Evolutionary conservation across 805 yeast species (phyloP).

Genomic region (Wickerhamiella lipophila): DNA sequence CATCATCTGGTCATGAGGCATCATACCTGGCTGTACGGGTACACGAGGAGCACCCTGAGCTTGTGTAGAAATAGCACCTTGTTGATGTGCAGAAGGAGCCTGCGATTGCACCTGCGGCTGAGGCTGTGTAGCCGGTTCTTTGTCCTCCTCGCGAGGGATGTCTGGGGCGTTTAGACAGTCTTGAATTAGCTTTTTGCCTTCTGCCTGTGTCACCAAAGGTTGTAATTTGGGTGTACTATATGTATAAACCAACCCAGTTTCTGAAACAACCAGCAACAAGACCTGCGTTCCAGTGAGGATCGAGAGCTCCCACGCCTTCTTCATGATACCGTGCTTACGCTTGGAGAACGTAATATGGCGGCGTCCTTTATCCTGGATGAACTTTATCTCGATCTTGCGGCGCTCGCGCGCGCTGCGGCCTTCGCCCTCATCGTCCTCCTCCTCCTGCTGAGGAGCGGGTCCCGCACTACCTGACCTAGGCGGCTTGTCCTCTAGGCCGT

Average conservation of each 20-base stretch:
- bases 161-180: constrained; percentile 97
- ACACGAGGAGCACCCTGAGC: constrained; percentile 6
- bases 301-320: constrained; percentile 95
- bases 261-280: constrained; percentile 82
- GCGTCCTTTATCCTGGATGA: constrained; percentile 93
- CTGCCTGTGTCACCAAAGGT: constrained; percentile 93
- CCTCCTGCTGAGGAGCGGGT: constrained; percentile 1
- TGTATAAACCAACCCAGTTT: constrained; percentile 96
- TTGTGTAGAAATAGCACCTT: constrained; percentile 7
- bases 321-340: constrained; percentile 98
- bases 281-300: constrained; percentile 98
- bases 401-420: constrained; percentile 39
- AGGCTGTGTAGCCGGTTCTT: constrained; percentile 31
- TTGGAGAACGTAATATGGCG: constrained; percentile 96
- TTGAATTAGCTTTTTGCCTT: constrained; percentile 92
- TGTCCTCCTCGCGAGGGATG: constrained; percentile 37
- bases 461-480: constrained; percentile 1
- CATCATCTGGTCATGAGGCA: constrained; percentile 8
- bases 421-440: constrained; percentile 37
- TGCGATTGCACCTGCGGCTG: not conserved
- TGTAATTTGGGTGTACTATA: constrained; percentile 98
- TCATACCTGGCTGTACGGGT: constrained; percentile 1
- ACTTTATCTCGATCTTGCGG: constrained; percentile 92
- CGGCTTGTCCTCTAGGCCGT: not conserved
- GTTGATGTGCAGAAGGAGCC: constrained; percentile 23